These are phyloP conservation scores for Debaryomyces hansenii DNA, from an alignment of 805 yeast species.

Conservation along the genomic window DNA sequence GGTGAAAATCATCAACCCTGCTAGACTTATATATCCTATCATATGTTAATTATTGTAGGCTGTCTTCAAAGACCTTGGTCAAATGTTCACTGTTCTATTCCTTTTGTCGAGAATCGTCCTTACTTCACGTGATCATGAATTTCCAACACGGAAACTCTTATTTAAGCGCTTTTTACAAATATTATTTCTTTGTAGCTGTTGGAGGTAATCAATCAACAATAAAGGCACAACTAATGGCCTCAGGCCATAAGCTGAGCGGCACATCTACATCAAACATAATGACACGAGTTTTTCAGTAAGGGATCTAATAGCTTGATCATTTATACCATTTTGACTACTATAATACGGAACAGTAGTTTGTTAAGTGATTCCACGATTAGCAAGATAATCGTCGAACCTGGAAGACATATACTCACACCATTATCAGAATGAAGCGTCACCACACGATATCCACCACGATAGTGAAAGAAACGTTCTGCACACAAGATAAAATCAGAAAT, in stretches of 20 bases:
- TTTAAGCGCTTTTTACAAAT: not conserved
- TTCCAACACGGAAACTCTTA: not conserved
- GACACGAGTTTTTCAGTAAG: not conserved
- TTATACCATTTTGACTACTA: slow-evolving; percentile 3
- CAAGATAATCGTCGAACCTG: not conserved
- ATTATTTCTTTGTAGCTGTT: not conserved
- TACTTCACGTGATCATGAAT: no score
- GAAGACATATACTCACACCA: slow-evolving; percentile 1
- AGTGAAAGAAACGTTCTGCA: not conserved
- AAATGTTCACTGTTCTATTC: no score
- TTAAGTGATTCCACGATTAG: not conserved
- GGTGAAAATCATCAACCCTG: no score
- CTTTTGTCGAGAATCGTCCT: no score
- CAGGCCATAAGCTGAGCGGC: not conserved
- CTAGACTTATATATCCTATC: no score
- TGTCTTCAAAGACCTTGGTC: no score
- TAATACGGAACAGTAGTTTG: not conserved
- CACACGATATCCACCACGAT: not conserved
- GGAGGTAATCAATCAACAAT: not conserved
- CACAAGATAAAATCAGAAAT: not conserved
- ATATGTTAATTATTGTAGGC: no score
- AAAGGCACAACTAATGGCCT: not conserved
- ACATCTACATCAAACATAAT: not conserved
- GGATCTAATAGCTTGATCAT: not conserved
- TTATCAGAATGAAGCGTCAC: slow-evolving; percentile 12